These are phyloP conservation scores for Fusarium algeriense DNA, from an alignment of 2,329 filamentous ascomycete genomes.

Conservation along the genomic window DNA sequence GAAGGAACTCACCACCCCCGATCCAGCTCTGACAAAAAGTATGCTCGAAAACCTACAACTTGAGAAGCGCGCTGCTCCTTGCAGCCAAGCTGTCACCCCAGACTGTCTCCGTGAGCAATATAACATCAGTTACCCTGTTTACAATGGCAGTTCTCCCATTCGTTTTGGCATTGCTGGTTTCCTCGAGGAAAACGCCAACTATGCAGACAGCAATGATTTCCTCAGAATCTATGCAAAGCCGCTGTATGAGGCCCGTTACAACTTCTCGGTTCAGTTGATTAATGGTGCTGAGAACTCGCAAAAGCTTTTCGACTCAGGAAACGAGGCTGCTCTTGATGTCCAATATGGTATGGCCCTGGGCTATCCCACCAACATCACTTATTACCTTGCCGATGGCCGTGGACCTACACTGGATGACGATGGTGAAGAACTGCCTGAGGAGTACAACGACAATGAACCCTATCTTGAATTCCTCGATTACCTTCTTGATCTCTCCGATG, in stretches of 20 bases:
- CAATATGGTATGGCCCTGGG: conserved; percentile 62
- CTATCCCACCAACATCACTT: conserved; percentile 59
- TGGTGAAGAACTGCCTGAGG: conserved; percentile 51
- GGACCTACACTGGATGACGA: conserved; percentile 56
- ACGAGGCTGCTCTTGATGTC: conserved; percentile 63
- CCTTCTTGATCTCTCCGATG: conserved; percentile 59
- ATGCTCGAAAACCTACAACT: conserved; percentile 21
- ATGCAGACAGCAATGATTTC: conserved; percentile 57
- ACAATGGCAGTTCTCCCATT: conserved; percentile 50
- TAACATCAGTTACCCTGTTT: conserved; percentile 56
- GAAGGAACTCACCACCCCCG: conserved; percentile 44
- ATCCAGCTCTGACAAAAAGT: conserved; percentile 8
- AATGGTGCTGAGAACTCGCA: conserved; percentile 61
- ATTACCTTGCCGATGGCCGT: conserved; percentile 60
- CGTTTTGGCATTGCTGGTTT: conserved; percentile 63
- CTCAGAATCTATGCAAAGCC: conserved; percentile 53
- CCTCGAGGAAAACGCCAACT: conserved; percentile 61
- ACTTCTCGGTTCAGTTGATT: conserved; percentile 56
- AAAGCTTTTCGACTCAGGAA: conserved; percentile 52
- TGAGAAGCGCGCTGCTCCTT: conserved; percentile 47
- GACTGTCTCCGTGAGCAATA: conserved; percentile 60
- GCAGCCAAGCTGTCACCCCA: conserved; percentile 52
- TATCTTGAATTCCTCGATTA: conserved; percentile 67
- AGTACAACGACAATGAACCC: conserved; percentile 64
- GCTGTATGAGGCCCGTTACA: conserved; percentile 53